Evolutionary conservation across 2,329 filamentous ascomycete species (phyloP), one percentile per base, ranked within the genome.

Genomic region (Graphilbum fragrans): DNA sequence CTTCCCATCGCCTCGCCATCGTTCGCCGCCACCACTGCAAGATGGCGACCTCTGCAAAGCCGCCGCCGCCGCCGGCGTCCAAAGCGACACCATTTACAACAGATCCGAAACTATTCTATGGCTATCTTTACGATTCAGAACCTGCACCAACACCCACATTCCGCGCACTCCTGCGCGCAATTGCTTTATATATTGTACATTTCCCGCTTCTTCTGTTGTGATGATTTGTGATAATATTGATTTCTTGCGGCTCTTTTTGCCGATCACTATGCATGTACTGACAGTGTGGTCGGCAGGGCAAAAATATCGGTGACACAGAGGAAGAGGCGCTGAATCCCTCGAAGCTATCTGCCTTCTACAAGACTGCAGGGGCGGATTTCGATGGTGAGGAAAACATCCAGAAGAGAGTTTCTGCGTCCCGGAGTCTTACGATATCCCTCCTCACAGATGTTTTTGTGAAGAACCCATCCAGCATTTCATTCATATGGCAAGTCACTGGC

Each of bases 401-500:
- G 14, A 5, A 20, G n/a, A n/a, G 20, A 5, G 9, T 2, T 11
- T 20, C 21, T n/a, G 19, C 8, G 19, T 23, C 4, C 18, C 8
- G n/a, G 3, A 9, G 17, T 22, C 22, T 31, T 11, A 21, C 18
- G 14, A 23, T 19, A 19, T 12, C 17, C 11, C 17, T 17, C 2
- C 6, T 11, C 18, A 3, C 50, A 77, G 74, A 71, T 20, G 74
- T 96, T 41, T 96, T 96, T 58, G 67, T 90, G 34, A 85, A 82
- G 27, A 79, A 82, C 18, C 65, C 80, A 45, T 66, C 77, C 31
- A 80, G 82, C 35, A 79, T 98, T 47, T 92, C 88, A 22, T 93
- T 86, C 63, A 92, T 95, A 49, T 96, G 93, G 70, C 83, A 86
- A 54, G 84, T 84, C 8, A 76, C 94, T 39, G 92, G 90, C 51